Base-by-base conservation (phyloP, 257 asterid genomes). In the Primulina huaijiensis region DNA sequence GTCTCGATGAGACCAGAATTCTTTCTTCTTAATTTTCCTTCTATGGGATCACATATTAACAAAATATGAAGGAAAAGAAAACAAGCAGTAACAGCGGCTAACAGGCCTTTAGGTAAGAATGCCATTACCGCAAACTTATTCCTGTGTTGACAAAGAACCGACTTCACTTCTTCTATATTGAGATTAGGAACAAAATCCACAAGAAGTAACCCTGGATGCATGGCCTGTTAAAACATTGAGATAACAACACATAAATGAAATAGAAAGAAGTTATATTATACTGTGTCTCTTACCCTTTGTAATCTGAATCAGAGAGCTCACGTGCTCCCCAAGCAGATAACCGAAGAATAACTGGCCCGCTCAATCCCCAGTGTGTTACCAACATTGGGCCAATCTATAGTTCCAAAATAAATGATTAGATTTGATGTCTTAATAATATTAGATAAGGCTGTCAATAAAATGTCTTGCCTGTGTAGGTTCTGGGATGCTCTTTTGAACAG, bases 291-390 rank as follows among this genome's bases (percentile, higher is more conserved):
- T 62, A 89, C 99, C 99, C 83, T 83, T 83, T 89, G 78, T 90
- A 93, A 78, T 81, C 77, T 52, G 94, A 78, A 68, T 74, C 82
- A 50, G 95, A 81, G 79, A 90, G 92, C 21, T 86, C 81, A 43
- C 97, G 95, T 21, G 99, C 99, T 61, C 96, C 97, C 99, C 99
- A 93, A 72, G 99, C 96, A 72, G 99, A 93, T 72, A 93, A 72
- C 43, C 92, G 88, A 70, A 93, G 96, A 83, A 93, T 85, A 76
- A 85, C 96, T 3, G 99, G 99, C 77, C 99, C 99, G 72, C 96
- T 93, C 70, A 93, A 92, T 62, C 97, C 97, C 99, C 99, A 93
- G 46, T 93, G 97, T 56, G 99, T 93, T 29, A 90, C 95, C 81
- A 93, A 75, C 95, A 93, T 78, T 43, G 99, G 90, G 50, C 99